phyloP scores from a whole-genome alignment of 169 alveolate species.

The Eimeria maxima region DNA sequence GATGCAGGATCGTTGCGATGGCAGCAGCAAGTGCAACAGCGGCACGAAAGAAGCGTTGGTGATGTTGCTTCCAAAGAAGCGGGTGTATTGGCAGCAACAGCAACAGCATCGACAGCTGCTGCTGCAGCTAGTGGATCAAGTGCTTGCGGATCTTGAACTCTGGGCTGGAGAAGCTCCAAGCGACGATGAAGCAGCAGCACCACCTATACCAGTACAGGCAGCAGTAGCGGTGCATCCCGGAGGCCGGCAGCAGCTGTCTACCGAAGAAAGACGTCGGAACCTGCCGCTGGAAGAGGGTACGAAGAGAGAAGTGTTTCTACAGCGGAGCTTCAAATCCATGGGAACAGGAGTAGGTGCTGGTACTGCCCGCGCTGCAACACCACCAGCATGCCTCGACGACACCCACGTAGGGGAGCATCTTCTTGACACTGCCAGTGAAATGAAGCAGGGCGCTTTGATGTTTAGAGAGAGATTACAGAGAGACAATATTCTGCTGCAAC shows the following conservation, averaged over 20 bases:
- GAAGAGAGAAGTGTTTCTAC: conserved; percentile 29
- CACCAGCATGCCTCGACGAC: background rate
- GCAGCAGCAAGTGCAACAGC: background rate
- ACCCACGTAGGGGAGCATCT: conserved; percentile 23
- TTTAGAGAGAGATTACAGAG: conserved; percentile 33
- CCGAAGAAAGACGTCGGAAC: background rate
- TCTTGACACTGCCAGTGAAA: conserved; percentile 40
- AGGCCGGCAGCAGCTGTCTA: background rate
- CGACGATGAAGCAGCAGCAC: conserved; percentile 15
- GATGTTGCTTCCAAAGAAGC: conserved; percentile 10
- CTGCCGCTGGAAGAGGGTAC: background rate
- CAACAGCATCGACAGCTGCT: conserved; percentile 4
- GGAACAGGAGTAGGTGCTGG: background rate
- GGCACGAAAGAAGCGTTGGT: background rate
- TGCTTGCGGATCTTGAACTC: conserved; percentile 45
- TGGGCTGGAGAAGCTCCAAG: conserved; percentile 52
- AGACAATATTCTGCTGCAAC: conserved; percentile 32
- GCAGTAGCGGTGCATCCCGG: background rate
- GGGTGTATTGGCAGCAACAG: conserved; percentile 25
- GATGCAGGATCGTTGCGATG: background rate
- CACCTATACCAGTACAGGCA: background rate
- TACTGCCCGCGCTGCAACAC: background rate
- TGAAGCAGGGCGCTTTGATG: conserved; percentile 57
- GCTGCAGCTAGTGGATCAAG: conserved; percentile 16
- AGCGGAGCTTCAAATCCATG: background rate